Percentiles rank a stretch among this genome's conserved stretches.
Conservation (phyloP, 2,329 filamentous ascomycete genomes). For the Uncinocarpus reesii region DNA sequence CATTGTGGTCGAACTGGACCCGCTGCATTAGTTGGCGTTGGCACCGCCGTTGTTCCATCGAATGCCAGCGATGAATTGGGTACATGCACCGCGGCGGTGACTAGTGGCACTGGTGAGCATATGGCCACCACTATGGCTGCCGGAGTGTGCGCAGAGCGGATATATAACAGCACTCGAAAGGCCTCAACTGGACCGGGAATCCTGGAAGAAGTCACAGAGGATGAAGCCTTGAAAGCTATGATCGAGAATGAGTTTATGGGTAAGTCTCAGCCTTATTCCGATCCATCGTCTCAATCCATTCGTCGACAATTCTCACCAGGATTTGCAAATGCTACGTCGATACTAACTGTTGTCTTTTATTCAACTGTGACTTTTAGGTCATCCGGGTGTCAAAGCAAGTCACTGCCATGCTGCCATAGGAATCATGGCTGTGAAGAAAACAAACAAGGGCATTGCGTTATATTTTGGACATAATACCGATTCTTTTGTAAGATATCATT, state of each 20-base stretch:
- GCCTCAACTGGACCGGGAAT: constrained; percentile 44
- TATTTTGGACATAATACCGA: constrained; percentile 97
- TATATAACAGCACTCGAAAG: constrained; percentile 61
- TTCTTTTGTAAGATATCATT: constrained; percentile 45
- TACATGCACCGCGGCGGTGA: constrained; percentile 69
- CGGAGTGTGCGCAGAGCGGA: constrained; percentile 69
- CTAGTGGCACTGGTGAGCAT: constrained; percentile 92
- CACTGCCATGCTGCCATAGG: constrained; percentile 81
- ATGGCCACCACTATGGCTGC: constrained; percentile 95
- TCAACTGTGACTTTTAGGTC: constrained; percentile 34
- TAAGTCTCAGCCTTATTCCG: constrained; percentile 23
- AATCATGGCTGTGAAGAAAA: constrained; percentile 81
- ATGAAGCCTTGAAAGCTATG: constrained; percentile 66
- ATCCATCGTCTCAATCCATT: neutral
- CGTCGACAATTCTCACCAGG: neutral
- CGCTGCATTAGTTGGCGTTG: constrained; percentile 83
- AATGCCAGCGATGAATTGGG: constrained; percentile 59
- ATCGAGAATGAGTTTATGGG: constrained; percentile 85
- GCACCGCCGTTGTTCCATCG: constrained; percentile 75
- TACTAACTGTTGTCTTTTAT: neutral
- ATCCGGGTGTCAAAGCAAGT: constrained; percentile 72
- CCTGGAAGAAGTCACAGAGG: constrained; percentile 60
- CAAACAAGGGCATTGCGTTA: constrained; percentile 61
- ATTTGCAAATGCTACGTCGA: neutral
- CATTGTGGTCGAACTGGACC: constrained; percentile 84